Evolutionary conservation across 345 rosid genomes (phyloP).

Genomic region (Laguncularia racemosa): DNA sequence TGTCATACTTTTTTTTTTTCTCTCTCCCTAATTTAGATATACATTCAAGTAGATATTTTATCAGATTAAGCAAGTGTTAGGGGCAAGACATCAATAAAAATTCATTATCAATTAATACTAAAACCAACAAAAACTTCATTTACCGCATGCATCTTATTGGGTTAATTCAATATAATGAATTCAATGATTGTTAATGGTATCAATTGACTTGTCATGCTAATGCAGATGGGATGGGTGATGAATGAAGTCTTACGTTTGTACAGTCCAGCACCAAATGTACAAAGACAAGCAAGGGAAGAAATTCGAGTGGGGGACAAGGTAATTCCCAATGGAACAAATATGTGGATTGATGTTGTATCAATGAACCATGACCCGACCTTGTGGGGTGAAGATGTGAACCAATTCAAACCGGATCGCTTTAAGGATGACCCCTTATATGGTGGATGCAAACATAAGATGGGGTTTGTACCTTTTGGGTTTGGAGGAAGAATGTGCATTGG

Average conservation of each 20-base stretch:
- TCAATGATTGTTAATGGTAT: too few species aligned
- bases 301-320: conserved; percentile 3
- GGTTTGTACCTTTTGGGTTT: conserved; percentile 19
- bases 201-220: neutral
- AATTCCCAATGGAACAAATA: conserved; percentile 13
- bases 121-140: too few species aligned
- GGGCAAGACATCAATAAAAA: too few species aligned
- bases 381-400: conserved; percentile 15
- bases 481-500: conserved; percentile 21
- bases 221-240: conserved; percentile 19
- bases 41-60: too few species aligned
- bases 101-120: too few species aligned
- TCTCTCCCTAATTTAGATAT: too few species aligned
- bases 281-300: conserved; percentile 10
- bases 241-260: conserved; percentile 16
- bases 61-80: too few species aligned
- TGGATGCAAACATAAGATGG: conserved; percentile 18
- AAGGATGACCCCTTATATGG: conserved; percentile 11
- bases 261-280: conserved; percentile 6
- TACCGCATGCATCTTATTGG: too few species aligned
- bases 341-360: conserved; percentile 14
- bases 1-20: too few species aligned
- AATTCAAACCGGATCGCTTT: conserved; percentile 18
- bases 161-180: too few species aligned
- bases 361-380: conserved; percentile 16